phyloP scores from a whole-genome alignment of 2,329 filamentous ascomycete genomes.

The Hypoxylon sp. region DNA sequence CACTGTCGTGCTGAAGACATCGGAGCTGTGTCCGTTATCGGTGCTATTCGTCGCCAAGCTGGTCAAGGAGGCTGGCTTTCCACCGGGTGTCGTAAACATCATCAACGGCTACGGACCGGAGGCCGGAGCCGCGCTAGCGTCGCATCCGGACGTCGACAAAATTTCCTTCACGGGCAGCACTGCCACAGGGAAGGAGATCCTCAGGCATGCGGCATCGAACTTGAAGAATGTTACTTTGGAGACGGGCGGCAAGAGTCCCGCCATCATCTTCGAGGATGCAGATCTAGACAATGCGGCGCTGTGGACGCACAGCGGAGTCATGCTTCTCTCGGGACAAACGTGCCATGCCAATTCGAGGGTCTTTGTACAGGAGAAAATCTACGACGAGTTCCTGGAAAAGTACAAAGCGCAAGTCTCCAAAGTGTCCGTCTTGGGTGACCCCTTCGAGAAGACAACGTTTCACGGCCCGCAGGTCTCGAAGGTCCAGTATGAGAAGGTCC shows the following conservation, averaged over 20 bases:
- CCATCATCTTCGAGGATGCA: constrained; percentile 10
- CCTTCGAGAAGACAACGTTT: constrained; percentile 7
- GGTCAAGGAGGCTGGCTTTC: constrained; percentile 7
- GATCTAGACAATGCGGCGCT: not conserved
- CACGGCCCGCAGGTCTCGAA: constrained; percentile 14
- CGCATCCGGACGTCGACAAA: constrained; percentile 6
- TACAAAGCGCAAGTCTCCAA: constrained; percentile 2
- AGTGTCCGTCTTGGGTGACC: constrained; percentile 3
- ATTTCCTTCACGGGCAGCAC: constrained; percentile 16
- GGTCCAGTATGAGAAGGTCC: constrained; percentile 11
- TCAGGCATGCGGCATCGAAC: not conserved
- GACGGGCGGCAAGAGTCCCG: constrained; percentile 4
- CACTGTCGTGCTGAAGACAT: constrained; percentile 3
- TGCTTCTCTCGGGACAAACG: constrained; percentile 1
- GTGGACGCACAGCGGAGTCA: constrained; percentile 6
- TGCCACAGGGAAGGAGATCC: constrained; percentile 4
- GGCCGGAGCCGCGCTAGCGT: constrained; percentile 1
- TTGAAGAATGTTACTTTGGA: constrained; percentile 10
- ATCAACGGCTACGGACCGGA: constrained; percentile 1
- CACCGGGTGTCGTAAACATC: constrained; percentile 9
- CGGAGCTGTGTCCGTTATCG: constrained; percentile 1
- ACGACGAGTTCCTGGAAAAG: constrained; percentile 2
- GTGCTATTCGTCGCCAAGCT: constrained; percentile 3
- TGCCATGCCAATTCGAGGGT: constrained; percentile 9
- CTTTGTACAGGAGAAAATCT: constrained; percentile 7